phyloP scores from a whole-genome alignment of 345 rosid genomes.

The Eucalyptus cloeziana region DNA sequence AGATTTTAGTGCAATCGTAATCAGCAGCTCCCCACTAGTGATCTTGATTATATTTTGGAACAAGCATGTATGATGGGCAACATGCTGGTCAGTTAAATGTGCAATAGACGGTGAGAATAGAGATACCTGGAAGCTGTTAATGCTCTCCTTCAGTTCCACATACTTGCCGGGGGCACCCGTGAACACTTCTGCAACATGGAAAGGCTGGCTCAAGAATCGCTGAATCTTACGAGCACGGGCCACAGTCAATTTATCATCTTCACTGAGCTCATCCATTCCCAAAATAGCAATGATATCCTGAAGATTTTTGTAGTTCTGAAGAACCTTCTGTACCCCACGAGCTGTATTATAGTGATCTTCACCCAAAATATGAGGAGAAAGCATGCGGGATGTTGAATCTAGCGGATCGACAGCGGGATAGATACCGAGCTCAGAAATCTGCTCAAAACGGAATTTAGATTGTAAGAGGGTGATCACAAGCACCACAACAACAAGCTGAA shows the following conservation, averaged over 20 bases:
- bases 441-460: neutral
- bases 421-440: conserved; percentile 98
- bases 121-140: conserved; percentile 87
- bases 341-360: conserved; percentile 95
- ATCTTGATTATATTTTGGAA: neutral
- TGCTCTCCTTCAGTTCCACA: conserved; percentile 88
- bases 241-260: conserved; percentile 95
- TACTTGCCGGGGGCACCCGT: conserved; percentile 99
- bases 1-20: neutral
- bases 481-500: neutral
- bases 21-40: neutral
- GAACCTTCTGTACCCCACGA: conserved; percentile 97
- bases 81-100: neutral
- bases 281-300: conserved; percentile 98
- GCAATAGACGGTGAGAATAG: neutral
- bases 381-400: conserved; percentile 98
- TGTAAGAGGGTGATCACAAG: neutral
- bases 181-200: conserved; percentile 99
- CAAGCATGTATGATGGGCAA: neutral
- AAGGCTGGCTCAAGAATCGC: conserved; percentile 96
- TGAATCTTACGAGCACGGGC: conserved; percentile 97
- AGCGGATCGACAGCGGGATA: conserved; percentile 98
- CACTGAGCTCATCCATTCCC: conserved; percentile 99
- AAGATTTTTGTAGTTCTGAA: conserved; percentile 96
- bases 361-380: conserved; percentile 92